These are phyloP conservation scores for Diaporthe citri DNA, from an alignment of 2,329 filamentous ascomycete species.

Conservation along the genomic window DNA sequence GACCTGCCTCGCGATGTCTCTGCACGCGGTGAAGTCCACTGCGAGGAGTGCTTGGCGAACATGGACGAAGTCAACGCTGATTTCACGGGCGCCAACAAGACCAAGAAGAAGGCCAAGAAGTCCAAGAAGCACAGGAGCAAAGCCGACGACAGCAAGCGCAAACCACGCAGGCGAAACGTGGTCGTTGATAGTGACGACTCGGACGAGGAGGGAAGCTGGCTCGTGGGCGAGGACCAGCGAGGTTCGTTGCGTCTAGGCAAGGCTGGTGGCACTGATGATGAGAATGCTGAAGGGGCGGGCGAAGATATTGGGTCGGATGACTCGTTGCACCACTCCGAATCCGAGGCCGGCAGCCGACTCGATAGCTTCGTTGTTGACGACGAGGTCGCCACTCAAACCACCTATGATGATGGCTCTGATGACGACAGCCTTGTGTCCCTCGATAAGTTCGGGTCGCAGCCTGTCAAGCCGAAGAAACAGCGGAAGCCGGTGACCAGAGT, in stretches of 20 bases:
- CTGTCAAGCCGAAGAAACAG: conserved; percentile 50
- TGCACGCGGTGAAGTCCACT: conserved; percentile 58
- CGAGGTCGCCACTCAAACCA: conserved; percentile 49
- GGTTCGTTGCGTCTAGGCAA: conserved; percentile 74
- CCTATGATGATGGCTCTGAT: conserved; percentile 44
- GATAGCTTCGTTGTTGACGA: conserved; percentile 69
- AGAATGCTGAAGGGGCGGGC: conserved; percentile 88
- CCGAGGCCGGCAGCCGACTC: conserved; percentile 65
- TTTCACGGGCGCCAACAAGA: conserved; percentile 55
- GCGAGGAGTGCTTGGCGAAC: conserved; percentile 81
- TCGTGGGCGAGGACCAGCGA: conserved; percentile 78
- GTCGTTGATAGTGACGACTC: conserved; percentile 77
- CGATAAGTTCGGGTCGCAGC: conserved; percentile 52
- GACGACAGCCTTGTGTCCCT: conserved; percentile 55
- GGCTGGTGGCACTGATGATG: conserved; percentile 87
- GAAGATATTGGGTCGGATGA: conserved; percentile 82
- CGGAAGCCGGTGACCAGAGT: conserved; percentile 40
- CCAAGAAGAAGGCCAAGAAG: conserved; percentile 53
- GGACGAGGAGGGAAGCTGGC: conserved; percentile 80
- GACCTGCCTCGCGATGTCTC: conserved; percentile 71
- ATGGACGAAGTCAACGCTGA: conserved; percentile 72
- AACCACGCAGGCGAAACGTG: conserved; percentile 65
- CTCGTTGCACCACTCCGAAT: conserved; percentile 68
- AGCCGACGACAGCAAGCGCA: conserved; percentile 50
- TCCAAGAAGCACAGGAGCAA: conserved; percentile 51